Evolutionary conservation across 176 grass and related monocot genomes (phyloP), one percentile per base, ranked within the genome.

Genomic region (Zizania latifolia): DNA sequence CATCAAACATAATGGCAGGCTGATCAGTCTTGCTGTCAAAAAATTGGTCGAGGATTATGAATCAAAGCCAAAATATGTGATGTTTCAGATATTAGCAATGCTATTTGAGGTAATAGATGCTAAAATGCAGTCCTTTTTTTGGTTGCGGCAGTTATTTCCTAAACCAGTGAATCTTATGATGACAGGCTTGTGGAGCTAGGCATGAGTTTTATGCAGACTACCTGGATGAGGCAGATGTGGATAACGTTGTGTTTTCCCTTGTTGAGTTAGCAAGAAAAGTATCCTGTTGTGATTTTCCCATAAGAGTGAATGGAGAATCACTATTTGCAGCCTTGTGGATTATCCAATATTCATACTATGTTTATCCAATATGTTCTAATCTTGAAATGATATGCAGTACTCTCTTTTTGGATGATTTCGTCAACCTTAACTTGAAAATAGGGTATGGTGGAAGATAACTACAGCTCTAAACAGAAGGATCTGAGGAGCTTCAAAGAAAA

Each of bases 401-500:
- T 82, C 59, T 35, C 30, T 74, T 62, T 62, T 78, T 69, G 74
- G 68, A 16, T 32, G n/a, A 22, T 43, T 57, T 77, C 43, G 48
- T 58, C 23, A 79, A 36, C 75, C 69, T 85, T 89, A 86, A 87
- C 84, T 48, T 55, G 26, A 65, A 70, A 76, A 68, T 62, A 94
- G 94, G 94, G 94, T 55, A 40, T 83, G 81, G 86, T 92, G 76
- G 94, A 98, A 68, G 94, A 98, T 87, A 77, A 92, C 82, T 92
- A 92, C 65, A 92, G 41, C 74, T 78, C 91, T 70, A 98, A 98
- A 79, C 82, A 87, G 39, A 98, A 94, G 58, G 91, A 94, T 23
- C 86, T 98, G 33, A 98, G 94, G 71, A 73, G 62, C 78, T 98
- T 98, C 68, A 98, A 92, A 78, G 95, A 94, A 53, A 98, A 98